Evolutionary conservation across 495 filamentous ascomycete genomes (phyloP).

Genomic region (Neurospora sp.): DNA sequence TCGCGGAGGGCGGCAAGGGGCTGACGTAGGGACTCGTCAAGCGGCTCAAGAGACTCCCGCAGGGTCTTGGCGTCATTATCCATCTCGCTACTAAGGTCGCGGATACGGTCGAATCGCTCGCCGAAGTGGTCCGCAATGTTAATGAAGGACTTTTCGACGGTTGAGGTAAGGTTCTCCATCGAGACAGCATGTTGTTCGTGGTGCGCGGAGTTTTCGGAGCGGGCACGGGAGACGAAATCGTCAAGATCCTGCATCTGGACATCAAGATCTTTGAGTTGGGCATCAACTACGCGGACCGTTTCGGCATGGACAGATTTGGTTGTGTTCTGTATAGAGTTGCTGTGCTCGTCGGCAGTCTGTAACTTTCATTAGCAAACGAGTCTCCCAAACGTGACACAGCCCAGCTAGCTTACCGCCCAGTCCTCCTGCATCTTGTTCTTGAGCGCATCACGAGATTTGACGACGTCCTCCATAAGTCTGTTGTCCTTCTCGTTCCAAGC

Average conservation of each 20-base stretch:
- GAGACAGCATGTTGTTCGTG: slow-evolving; percentile 54
- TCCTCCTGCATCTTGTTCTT: slow-evolving; percentile 79
- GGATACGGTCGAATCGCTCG: slow-evolving; percentile 49
- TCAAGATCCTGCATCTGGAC: slow-evolving; percentile 81
- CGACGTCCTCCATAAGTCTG: slow-evolving; percentile 57
- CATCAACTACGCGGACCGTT: slow-evolving; percentile 80
- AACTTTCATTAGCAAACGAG: slow-evolving; percentile 17
- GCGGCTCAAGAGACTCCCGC: slow-evolving; percentile 43
- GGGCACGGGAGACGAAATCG: slow-evolving; percentile 78
- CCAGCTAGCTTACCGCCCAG: slow-evolving; percentile 56
- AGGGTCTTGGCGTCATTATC: slow-evolving; percentile 41
- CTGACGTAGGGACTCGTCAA: slow-evolving; percentile 50
- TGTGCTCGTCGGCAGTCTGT: slow-evolving; percentile 68
- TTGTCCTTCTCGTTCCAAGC: slow-evolving; percentile 62
- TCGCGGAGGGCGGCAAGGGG: slow-evolving; percentile 61
- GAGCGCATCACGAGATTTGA: slow-evolving; percentile 60
- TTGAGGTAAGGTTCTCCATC: slow-evolving; percentile 47
- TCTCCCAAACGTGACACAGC: background rate
- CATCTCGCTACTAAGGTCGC: slow-evolving; percentile 55
- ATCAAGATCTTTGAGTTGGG: slow-evolving; percentile 77
- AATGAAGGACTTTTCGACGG: slow-evolving; percentile 59
- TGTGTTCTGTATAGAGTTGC: slow-evolving; percentile 63
- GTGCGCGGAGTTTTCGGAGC: slow-evolving; percentile 68
- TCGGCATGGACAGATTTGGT: slow-evolving; percentile 87
- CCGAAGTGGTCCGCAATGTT: slow-evolving; percentile 57